These are phyloP conservation scores for Lactuca sativa DNA, from an alignment of 129 eudicot species.

Conservation along the genomic window DNA sequence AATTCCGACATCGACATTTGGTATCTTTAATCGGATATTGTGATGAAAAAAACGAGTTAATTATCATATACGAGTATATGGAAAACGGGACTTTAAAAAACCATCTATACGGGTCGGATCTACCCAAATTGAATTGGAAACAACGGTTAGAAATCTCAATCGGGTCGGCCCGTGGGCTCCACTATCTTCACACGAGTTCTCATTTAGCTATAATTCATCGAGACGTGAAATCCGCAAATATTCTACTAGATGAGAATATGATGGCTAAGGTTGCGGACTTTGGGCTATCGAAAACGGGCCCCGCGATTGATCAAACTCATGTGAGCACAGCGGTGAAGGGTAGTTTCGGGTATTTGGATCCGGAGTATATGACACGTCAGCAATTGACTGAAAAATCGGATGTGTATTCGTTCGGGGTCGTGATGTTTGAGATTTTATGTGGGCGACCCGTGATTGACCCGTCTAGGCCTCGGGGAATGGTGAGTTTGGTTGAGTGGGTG, in stretches of 20 bases:
- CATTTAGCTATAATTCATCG: constrained; percentile 63
- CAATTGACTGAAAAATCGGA: constrained; percentile 65
- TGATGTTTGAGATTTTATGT: constrained; percentile 57
- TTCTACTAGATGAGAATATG: constrained; percentile 55
- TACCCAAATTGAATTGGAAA: constrained; percentile 61
- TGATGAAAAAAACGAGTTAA: constrained; percentile 61
- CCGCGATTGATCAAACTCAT: constrained; percentile 60
- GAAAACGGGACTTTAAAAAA: constrained; percentile 66
- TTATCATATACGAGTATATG: constrained; percentile 73
- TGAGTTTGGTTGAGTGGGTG: constrained; percentile 67
- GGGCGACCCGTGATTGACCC: constrained; percentile 77
- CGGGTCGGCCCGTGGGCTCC: constrained; percentile 71
- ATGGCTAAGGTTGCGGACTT: constrained; percentile 81
- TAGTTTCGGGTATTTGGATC: constrained; percentile 73
- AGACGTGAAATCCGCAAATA: constrained; percentile 74
- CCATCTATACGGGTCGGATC: constrained; percentile 62
- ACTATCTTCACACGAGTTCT: constrained; percentile 75
- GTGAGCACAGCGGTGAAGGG: constrained; percentile 82
- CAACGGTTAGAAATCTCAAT: constrained; percentile 73
- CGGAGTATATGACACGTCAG: constrained; percentile 65
- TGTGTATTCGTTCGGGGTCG: constrained; percentile 79
- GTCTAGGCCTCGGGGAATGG: constrained; percentile 59
- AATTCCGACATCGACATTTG: constrained; percentile 79
- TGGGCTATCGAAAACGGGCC: constrained; percentile 66
- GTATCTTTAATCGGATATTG: constrained; percentile 75